Evolutionary conservation across 176 grass and related monocot species (phyloP), one percentile per base, ranked within the genome.

Genomic region (Cocos nucifera): DNA sequence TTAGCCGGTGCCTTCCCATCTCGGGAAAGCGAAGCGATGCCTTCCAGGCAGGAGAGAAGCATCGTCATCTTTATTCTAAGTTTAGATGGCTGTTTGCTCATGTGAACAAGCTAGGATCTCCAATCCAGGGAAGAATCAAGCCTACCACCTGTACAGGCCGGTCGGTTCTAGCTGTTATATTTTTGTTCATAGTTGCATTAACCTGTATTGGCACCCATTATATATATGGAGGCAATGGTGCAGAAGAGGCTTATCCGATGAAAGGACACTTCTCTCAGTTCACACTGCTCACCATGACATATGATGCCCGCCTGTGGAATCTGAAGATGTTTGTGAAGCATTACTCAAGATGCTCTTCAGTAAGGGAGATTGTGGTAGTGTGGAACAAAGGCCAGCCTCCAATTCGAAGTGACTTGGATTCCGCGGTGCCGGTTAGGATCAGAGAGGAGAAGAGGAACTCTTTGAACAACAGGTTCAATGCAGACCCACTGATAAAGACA

Each of bases 271-370:
- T 85, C 51, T 97, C 92, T 57, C 81, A 88, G 53, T 97, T 97
- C 78, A 97, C 92, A 4, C 57, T 97, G 68, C 66, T 97, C 61
- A 91, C 92, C 26, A 97, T 91, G 87, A 97, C 83, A 54, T 90
- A 91, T 54, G 87, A 97, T 56, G 77, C 87, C 15, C 80, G 92
- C 2, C 74, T 91, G 60, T 90, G 83, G 86, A 97, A 88, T 73
- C 57, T 97, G 65, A 91, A 91, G 79, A 91, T 82, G 80, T 88
- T 82, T 49, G 59, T 90, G 65, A 75, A 85, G 69, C 87, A 97
- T 78, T 97, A 97, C 69, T 97, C 92, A 3, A 87, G 83, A 55
- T 97, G 92, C 56, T 61, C 87, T 26, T 97, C 92, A 0, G 92
- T 97, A 54, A 73, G 56, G 32, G 83, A 97, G 65, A 97, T 91